Evolutionary conservation across 768 basidiomycete genomes (phyloP).

Genomic region (Rubroboletus pulcherrimus): DNA sequence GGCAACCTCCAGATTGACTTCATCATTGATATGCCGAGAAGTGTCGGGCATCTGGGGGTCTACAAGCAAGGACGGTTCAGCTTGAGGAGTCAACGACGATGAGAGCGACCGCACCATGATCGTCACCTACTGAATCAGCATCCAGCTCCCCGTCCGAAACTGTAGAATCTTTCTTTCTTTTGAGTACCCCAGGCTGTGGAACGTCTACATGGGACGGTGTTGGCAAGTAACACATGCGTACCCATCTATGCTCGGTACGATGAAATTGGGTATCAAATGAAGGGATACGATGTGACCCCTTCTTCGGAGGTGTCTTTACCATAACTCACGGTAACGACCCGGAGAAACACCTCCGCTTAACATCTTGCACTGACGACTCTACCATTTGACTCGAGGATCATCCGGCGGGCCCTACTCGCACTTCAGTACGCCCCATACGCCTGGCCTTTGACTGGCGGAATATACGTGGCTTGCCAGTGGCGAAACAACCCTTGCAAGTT

Average conservation of each 20-base stretch:
- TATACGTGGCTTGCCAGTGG: neutral
- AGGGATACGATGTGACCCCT: neutral
- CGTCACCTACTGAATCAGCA: conserved; percentile 6
- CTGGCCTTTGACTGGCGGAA: neutral
- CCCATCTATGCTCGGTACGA: conserved; percentile 17
- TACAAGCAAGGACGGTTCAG: conserved; percentile 3
- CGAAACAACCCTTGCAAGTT: neutral
- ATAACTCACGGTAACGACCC: neutral
- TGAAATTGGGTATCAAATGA: neutral
- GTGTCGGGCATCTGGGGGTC: conserved; percentile 13
- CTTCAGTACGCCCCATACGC: too few species aligned
- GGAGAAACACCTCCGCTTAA: neutral
- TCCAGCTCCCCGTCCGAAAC: conserved; percentile 11
- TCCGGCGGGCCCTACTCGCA: neutral
- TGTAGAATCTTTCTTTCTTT: conserved; percentile 8
- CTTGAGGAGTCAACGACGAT: neutral
- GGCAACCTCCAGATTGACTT: conserved; percentile 42
- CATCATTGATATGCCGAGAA: conserved; percentile 29
- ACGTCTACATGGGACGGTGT: conserved; percentile 13
- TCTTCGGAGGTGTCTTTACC: neutral
- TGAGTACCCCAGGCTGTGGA: conserved; percentile 7
- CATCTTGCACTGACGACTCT: neutral
- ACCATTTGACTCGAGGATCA: too few species aligned
- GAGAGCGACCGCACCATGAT: conserved; percentile 18
- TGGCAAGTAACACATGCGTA: conserved; percentile 22